Evolutionary conservation across 495 filamentous ascomycete genomes (phyloP), one percentile per base, ranked within the genome.

Genomic region (Lasiosphaeriaceae sp.): DNA sequence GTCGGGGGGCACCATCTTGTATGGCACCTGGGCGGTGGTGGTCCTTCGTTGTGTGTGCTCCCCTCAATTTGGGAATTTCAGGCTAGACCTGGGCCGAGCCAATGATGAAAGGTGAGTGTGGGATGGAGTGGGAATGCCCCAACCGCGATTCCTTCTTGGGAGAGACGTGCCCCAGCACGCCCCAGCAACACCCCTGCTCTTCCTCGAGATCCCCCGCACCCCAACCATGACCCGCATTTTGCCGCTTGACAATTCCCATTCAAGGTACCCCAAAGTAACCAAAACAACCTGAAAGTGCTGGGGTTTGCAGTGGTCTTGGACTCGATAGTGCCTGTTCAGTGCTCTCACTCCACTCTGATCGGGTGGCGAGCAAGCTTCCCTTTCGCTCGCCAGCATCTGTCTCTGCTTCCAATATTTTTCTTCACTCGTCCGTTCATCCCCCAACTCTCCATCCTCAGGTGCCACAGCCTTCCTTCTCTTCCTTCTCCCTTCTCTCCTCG

Each of bases 61-160:
- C 45, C 56, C 44, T 53, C 49, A 53, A 43, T 58, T 54, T 41
- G 56, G 26, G 51, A 58, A 58, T 54, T 58, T 54, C 56, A 58
- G 56, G 56, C 56, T 58, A 58, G 56, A 49, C 26, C 31, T 12
- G 24, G 44, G 16, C 56, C 16, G 50, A 31, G 50, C 56, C 56
- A 58, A 58, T 58, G 39, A 45, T 43, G 20, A 9, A 9, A 2
- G 41, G 37, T 11, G 55, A 22, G 20, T 17, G 37, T 44, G 20
- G 2, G 41, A n/a, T 44, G 46, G 20, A 19, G 2, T 37, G 50
- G 12, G 4, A 43, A 43, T 17, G 39, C 29, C 29, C 31, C 19
- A 14, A 24, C 17, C 31, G 53, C 53, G 53, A 55, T 34, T 49
- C 47, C 47, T 24, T 19, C 23, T 24, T 49, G 24, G 47, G 47